Evolutionary conservation across 2,329 filamentous ascomycete species (phyloP).

Genomic region (Dactylella cylindrospora): DNA sequence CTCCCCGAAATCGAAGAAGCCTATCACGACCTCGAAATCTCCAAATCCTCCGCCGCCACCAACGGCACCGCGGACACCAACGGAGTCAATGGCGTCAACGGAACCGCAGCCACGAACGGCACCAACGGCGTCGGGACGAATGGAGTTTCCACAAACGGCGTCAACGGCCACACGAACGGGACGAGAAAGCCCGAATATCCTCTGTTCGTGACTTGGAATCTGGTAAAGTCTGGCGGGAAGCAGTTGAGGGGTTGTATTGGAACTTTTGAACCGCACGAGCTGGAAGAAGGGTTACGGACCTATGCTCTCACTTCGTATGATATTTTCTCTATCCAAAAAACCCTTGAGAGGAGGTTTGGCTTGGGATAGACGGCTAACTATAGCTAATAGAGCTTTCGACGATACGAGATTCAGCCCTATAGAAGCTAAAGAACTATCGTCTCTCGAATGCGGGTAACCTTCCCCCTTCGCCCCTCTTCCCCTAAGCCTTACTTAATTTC

Average conservation of each 20-base stretch:
- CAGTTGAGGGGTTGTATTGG: slow-evolving; percentile 88
- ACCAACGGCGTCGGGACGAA: slow-evolving; percentile 21
- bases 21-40: slow-evolving; percentile 60
- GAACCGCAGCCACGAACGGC: slow-evolving; percentile 51
- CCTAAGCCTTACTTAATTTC: not conserved
- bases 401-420: slow-evolving; percentile 66
- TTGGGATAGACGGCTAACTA: not conserved
- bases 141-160: slow-evolving; percentile 23
- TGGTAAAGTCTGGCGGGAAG: slow-evolving; percentile 56
- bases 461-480: not conserved
- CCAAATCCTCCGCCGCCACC: slow-evolving; percentile 6
- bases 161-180: slow-evolving; percentile 44
- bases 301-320: slow-evolving; percentile 79
- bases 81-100: not conserved
- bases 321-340: not conserved
- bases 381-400: slow-evolving; percentile 56
- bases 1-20: slow-evolving; percentile 66
- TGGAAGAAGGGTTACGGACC: slow-evolving; percentile 70
- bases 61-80: slow-evolving; percentile 6
- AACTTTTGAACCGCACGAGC: slow-evolving; percentile 78
- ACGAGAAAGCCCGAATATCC: slow-evolving; percentile 61
- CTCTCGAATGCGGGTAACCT: slow-evolving; percentile 54
- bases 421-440: slow-evolving; percentile 59
- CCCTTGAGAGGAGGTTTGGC: not conserved
- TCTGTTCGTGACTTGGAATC: slow-evolving; percentile 93